Conservation (phyloP, 345 rosid species). For the Euphorbia pulcherrima region DNA sequence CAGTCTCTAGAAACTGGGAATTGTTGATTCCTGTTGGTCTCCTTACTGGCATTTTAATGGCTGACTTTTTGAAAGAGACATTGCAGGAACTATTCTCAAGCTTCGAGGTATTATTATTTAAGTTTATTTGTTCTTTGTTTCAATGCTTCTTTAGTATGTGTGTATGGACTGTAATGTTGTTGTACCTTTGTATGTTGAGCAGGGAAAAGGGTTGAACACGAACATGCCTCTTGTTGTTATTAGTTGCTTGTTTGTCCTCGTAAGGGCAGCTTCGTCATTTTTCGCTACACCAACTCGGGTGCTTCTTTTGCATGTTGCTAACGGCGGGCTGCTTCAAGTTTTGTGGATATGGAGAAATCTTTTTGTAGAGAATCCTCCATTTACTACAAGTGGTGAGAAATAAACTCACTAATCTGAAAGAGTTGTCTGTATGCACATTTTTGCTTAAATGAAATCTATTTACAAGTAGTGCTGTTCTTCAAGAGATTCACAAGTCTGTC, state of each 20-base stretch:
- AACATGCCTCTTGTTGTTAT: slow-evolving; percentile 22
- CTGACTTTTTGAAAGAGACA: slow-evolving; percentile 41
- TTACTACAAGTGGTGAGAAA: slow-evolving; percentile 1
- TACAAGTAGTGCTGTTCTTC: background rate
- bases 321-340: slow-evolving; percentile 56
- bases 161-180: background rate
- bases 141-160: background rate
- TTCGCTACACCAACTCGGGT: slow-evolving; percentile 19
- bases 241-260: slow-evolving; percentile 33
- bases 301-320: slow-evolving; percentile 45
- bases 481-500: background rate
- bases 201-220: slow-evolving; percentile 29
- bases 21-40: slow-evolving; percentile 48
- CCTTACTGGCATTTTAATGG: slow-evolving; percentile 35
- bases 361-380: slow-evolving; percentile 5
- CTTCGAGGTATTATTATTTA: slow-evolving; percentile 35
- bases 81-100: slow-evolving; percentile 16
- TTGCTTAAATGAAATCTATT: background rate
- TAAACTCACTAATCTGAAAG: background rate
- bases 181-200: slow-evolving; percentile 11
- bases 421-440: no score
- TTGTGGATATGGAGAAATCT: slow-evolving; percentile 42
- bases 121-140: background rate
- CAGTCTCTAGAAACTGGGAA: slow-evolving; percentile 39
- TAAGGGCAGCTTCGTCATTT: slow-evolving; percentile 33